phyloP scores from a whole-genome alignment of 208 protist species.

The Acanthamoeba culbertsoni region DNA sequence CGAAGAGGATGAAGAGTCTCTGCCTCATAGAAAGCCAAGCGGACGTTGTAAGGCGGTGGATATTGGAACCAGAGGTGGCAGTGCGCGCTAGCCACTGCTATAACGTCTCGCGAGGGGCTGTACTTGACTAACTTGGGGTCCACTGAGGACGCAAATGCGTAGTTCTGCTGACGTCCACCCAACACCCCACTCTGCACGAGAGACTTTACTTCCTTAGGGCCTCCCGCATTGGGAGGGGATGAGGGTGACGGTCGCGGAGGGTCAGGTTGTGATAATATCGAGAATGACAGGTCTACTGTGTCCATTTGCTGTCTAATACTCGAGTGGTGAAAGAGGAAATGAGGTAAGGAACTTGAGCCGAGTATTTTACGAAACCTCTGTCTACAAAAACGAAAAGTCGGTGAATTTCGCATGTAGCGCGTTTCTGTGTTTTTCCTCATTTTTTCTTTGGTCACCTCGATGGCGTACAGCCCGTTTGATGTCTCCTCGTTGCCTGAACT shows the following conservation, averaged over 20 bases:
- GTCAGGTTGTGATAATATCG: too few species aligned
- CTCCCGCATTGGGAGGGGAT: too few species aligned
- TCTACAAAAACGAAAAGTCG: too few species aligned
- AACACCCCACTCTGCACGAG: not conserved
- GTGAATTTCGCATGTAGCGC: too few species aligned
- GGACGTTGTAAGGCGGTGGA: not conserved
- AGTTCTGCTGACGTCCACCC: not conserved
- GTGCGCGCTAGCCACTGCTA: not conserved
- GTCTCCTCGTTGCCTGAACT: not conserved
- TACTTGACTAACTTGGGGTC: not conserved
- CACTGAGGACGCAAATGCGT: not conserved
- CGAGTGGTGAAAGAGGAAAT: not conserved
- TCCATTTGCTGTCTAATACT: too few species aligned
- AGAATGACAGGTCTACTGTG: too few species aligned
- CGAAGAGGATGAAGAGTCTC: not conserved
- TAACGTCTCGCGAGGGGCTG: not conserved
- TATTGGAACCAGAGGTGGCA: constrained; percentile 21
- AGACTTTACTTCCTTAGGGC: too few species aligned
- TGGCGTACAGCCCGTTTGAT: not conserved
- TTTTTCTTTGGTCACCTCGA: too few species aligned
- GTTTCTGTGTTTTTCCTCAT: too few species aligned
- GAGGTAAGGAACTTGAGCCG: too few species aligned
- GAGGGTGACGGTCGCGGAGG: too few species aligned
- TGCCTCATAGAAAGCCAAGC: not conserved
- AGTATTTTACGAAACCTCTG: too few species aligned